phyloP scores from a whole-genome alignment of 2,329 filamentous ascomycete genomes.

The Neopestalotiopsis sp. region DNA sequence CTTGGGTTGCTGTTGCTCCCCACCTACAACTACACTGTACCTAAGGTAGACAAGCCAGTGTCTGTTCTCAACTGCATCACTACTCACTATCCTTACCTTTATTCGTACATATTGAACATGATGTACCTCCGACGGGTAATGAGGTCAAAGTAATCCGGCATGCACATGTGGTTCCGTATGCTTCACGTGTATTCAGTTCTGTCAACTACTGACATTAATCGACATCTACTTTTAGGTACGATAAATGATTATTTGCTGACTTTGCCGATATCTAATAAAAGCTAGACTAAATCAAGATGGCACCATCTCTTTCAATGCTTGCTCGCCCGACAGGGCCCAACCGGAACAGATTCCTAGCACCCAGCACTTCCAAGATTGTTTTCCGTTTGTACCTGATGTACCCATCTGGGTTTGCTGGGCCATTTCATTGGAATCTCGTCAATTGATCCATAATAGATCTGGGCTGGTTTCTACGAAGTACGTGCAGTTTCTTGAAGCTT shows the following conservation, averaged over 20 bases:
- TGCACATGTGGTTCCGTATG: no score
- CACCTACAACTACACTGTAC: background rate
- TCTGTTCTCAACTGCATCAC: background rate
- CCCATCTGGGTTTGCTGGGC: background rate
- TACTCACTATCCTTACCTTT: background rate
- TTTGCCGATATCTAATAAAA: background rate
- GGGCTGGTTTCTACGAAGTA: background rate
- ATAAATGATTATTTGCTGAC: background rate
- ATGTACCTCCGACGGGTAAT: no score
- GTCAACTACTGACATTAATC: background rate
- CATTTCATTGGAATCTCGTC: background rate
- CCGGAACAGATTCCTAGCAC: background rate
- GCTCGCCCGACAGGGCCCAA: background rate
- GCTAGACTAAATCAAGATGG: background rate
- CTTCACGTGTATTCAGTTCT: background rate
- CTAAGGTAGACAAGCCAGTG: background rate
- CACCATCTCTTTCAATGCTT: background rate
- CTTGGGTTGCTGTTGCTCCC: background rate
- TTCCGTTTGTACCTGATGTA: background rate
- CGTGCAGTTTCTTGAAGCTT: no score
- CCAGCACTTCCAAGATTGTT: conserved; percentile 3
- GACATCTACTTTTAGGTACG: background rate
- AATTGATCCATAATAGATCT: background rate
- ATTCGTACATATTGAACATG: background rate
- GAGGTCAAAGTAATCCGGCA: no score